Evolutionary conservation across 805 yeast species (phyloP), one percentile per base, ranked within the genome.

Genomic region (Diddensiella transvaalensis): DNA sequence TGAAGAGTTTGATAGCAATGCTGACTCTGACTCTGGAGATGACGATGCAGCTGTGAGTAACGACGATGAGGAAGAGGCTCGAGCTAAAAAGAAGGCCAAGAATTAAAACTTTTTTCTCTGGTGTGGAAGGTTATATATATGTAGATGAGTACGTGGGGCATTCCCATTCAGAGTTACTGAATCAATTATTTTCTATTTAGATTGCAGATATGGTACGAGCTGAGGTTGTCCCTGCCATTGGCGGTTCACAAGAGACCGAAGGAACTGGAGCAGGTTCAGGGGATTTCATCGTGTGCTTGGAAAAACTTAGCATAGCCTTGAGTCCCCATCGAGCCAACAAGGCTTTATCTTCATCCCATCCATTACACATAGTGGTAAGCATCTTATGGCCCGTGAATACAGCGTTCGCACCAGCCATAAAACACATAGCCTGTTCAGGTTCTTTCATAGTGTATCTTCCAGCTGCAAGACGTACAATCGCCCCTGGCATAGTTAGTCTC

Each of bases 361-460:
- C 89, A 56, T 79, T 82, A 62, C 91, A 85, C 80, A 81, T 79
- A 3, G 93, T 86, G 2, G 93, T 85, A 48, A 85, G 68, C 91
- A 85, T 85, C 55, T 76, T 78, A 63, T 85, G 82, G 32, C 93
- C 93, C 0, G 90, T 85, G 65, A 85, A 85, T 36, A 85, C 81
- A 17, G 91, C 89, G 64, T 85, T 85, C 55, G 83, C 81, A 17
- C 93, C 93, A 29, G 83, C 79, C 79, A 82, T 74, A 63, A 85
- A 85, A 54, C 90, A 83, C 58, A 85, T 63, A 48, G 82, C 76
- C 62, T 85, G 93, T 57, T 85, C 89, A 49, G 76, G 68, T 57
- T 85, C 90, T 55, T 79, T 82, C 90, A 85, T 84, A 18, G 88
- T 81, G 62, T 83, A 83, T 52, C 93, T 74, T 0, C 93, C 93